phyloP scores from a whole-genome alignment of 495 filamentous ascomycete genomes.

The Aspergillus baeticus region DNA sequence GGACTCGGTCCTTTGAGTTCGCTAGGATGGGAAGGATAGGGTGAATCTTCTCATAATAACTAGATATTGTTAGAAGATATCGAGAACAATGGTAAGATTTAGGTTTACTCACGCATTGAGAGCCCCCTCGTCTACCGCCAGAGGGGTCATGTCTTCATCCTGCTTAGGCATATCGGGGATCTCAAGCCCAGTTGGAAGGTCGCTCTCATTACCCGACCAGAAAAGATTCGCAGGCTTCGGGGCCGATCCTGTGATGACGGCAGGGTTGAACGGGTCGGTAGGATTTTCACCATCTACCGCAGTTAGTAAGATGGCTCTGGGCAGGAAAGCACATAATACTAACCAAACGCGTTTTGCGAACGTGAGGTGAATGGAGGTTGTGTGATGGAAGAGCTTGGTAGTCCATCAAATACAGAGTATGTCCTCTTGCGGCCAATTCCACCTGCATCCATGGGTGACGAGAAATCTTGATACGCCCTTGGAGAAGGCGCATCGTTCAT shows the following conservation, averaged over 20 bases:
- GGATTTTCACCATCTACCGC: conserved; percentile 37
- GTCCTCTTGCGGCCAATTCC: conserved; percentile 52
- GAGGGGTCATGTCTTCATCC: conserved; percentile 41
- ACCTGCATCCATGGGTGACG: conserved; percentile 42
- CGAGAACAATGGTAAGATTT: background rate
- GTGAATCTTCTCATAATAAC: conserved; percentile 72
- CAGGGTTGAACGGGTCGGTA: conserved; percentile 42
- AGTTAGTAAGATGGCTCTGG: conserved; percentile 22
- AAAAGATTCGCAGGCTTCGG: conserved; percentile 40
- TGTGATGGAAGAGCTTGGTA: conserved; percentile 45
- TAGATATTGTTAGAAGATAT: conserved; percentile 32
- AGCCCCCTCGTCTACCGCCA: conserved; percentile 44
- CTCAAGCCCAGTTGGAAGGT: conserved; percentile 36
- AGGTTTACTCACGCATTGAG: conserved; percentile 38
- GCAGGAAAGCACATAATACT: conserved; percentile 1
- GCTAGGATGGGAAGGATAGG: conserved; percentile 73
- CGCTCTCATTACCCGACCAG: conserved; percentile 39
- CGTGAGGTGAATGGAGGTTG: conserved; percentile 46
- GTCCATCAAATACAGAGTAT: conserved; percentile 55
- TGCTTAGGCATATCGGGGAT: conserved; percentile 37
- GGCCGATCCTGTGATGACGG: conserved; percentile 28
- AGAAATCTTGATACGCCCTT: conserved; percentile 47
- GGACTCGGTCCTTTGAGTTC: conserved; percentile 59
- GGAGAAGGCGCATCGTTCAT: conserved; percentile 49
- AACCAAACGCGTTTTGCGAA: conserved; percentile 41